Evolutionary conservation across 306 rosid species (phyloP).

Genomic region (Rubus parviflorus): DNA sequence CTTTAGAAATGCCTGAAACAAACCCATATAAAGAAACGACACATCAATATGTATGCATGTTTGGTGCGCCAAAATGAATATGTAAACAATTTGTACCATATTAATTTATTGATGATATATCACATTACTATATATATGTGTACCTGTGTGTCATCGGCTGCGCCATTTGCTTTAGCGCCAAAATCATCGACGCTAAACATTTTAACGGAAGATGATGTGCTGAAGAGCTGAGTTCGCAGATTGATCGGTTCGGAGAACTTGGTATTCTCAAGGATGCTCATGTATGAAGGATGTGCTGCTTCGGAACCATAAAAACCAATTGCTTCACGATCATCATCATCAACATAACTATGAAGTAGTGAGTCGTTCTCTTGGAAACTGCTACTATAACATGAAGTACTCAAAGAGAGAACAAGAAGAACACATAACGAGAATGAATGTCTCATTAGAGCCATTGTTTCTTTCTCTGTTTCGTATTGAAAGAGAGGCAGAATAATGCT

Average conservation of each 20-base stretch:
- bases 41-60: background rate
- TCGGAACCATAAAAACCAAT: background rate
- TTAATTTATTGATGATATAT: background rate
- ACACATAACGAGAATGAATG: background rate
- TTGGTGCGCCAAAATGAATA: no score
- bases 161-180: constrained; percentile 34
- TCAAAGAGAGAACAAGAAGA: background rate
- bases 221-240: constrained; percentile 12
- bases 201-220: constrained; percentile 5
- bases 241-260: background rate
- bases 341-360: background rate
- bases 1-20: constrained; percentile 58
- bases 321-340: background rate
- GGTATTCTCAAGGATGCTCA: background rate
- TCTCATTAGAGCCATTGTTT: constrained; percentile 3
- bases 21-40: background rate
- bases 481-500: background rate
- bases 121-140: background rate
- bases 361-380: constrained; percentile 2
- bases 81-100: background rate
- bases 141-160: constrained; percentile 29
- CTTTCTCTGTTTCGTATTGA: background rate
- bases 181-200: constrained; percentile 21
- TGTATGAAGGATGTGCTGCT: constrained; percentile 1
- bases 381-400: background rate